Conservation (phyloP, 108 stramenopile species). For the Discostella stelligeroides region DNA sequence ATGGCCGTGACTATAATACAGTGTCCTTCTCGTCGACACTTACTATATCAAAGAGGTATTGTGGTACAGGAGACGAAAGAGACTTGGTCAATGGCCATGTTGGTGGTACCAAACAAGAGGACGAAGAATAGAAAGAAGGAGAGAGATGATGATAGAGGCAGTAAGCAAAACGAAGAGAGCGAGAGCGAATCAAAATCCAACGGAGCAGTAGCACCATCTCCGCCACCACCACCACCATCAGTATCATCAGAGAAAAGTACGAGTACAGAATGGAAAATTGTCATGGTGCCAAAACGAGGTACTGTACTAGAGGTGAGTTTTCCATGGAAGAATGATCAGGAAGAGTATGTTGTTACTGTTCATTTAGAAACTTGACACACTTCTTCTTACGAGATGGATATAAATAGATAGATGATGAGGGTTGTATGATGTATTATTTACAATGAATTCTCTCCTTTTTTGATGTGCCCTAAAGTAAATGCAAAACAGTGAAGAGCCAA, state of each 20-base stretch:
- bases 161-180: background rate
- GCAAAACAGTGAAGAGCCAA: no score
- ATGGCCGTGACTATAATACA: conserved; percentile 35
- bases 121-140: background rate
- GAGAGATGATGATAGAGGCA: background rate
- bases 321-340: conserved; percentile 8
- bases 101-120: background rate
- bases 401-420: no score
- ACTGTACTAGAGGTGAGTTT: conserved; percentile 36
- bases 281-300: conserved; percentile 33
- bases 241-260: no score
- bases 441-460: no score
- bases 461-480: no score
- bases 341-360: no score
- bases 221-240: no score
- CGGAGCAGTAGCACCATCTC: background rate
- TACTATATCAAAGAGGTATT: conserved; percentile 22
- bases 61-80: conserved; percentile 43
- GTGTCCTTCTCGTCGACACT: conserved; percentile 44
- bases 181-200: background rate
- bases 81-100: conserved; percentile 32
- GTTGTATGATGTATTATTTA: no score
- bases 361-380: no score
- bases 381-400: no score
- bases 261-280: conserved; percentile 18